Evolutionary conservation across 495 filamentous ascomycete genomes (phyloP).

Genomic region (Hapsidospora chrysogenum): DNA sequence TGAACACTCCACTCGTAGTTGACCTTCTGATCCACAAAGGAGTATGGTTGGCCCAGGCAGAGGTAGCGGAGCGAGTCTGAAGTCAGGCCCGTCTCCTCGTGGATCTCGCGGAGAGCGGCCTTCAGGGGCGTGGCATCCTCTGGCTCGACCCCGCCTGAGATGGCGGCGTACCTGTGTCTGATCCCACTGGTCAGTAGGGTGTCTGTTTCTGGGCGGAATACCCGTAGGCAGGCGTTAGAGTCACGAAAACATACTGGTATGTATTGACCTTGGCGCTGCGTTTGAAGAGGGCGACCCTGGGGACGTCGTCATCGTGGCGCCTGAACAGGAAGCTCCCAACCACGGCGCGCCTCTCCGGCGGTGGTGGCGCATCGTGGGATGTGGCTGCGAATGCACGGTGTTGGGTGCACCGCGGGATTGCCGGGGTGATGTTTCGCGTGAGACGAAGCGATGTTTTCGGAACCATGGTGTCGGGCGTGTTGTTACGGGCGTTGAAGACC

Average conservation of each 20-base stretch:
- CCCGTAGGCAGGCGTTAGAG: no score
- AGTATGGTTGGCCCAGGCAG: constrained; percentile 40
- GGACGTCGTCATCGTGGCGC: constrained; percentile 11
- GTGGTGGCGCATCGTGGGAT: no score
- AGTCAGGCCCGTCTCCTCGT: constrained; percentile 43
- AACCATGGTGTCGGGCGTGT: no score
- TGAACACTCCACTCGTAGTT: constrained; percentile 44
- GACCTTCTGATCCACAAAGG: constrained; percentile 34
- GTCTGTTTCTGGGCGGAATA: neutral
- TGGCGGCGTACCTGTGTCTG: constrained; percentile 37
- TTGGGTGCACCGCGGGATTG: no score
- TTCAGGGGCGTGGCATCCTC: constrained; percentile 30
- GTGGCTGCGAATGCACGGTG: no score
- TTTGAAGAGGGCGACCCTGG: constrained; percentile 37
- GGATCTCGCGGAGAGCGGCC: constrained; percentile 44
- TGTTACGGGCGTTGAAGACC: no score
- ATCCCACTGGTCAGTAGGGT: neutral
- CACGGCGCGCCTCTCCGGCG: constrained; percentile 31
- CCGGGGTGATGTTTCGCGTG: no score
- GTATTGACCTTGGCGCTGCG: constrained; percentile 40
- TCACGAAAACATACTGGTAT: constrained; percentile 23
- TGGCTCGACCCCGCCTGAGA: constrained; percentile 41
- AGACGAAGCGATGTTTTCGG: no score
- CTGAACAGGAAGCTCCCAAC: constrained; percentile 42
- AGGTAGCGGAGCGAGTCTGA: constrained; percentile 27